Base-by-base conservation (phyloP, 1,284 basidiomycete species). In the Ustilago esculenta region DNA sequence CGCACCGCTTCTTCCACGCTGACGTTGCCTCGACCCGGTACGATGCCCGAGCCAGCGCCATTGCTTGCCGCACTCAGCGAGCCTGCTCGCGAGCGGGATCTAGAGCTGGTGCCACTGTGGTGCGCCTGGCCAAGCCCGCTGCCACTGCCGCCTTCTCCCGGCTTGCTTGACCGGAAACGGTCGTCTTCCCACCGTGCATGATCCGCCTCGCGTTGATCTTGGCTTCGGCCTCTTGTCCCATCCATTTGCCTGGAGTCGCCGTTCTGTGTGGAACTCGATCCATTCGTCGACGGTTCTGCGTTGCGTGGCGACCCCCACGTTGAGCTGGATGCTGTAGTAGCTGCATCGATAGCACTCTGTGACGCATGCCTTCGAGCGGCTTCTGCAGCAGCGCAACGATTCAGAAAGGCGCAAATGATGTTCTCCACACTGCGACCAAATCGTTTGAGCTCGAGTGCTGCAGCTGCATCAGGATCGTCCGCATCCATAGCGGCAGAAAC, bases 341-440 rank as follows among this genome's bases (percentile, higher is more conserved):
- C 21, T 18, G 40, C 23, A 8, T 34, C 32, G 17, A 6, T 25
- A 8, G 5, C 18, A 2, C 33, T 23, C 9, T 39, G 27, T 9
- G 34, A 32, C 5, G 42, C 41, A 5, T 40, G 40, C 27, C 50
- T 49, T 12, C 61, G 37, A 17, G 41, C 55, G 2, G 15, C 21
- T 24, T 60, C 54, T 8, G 52, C 50, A 11, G 49, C 42, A 27
- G 54, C 36, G 24, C 69, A 74, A 17, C 77, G 46, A 23, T 79
- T 78, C 42, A 81, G 58, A 41, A 78, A 76, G 7, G 79, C 77
- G 37, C 76, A 81, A 14, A 81, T 57, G 51, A 81, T 73, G 46
- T 75, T 77, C 35, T 80, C 76, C 4, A 77, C 72, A 23, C 63
- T 72, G 23, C 59, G 53, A 1, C 76, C 65, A 20, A 81, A 75